Conservation (phyloP, 371 early-diverging fungal species). For the Cokeromyces recurvatus region DNA sequence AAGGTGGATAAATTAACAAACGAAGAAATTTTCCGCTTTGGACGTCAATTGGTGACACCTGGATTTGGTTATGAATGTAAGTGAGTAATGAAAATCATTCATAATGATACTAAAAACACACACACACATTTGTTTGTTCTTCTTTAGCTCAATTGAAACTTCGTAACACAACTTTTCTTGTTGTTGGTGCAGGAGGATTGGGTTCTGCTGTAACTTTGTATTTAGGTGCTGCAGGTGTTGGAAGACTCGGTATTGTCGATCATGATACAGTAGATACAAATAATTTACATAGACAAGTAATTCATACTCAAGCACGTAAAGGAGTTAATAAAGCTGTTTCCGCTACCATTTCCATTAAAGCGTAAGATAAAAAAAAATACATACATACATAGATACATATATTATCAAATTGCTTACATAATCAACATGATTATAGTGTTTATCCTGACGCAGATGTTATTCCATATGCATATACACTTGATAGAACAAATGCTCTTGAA, state of each 20-base stretch:
- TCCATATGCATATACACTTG: conserved; percentile 53
- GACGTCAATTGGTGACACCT: conserved; percentile 91
- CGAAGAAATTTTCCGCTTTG: conserved; percentile 82
- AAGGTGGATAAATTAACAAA: conserved; percentile 35
- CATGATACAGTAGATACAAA: conserved; percentile 92
- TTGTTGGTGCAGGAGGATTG: conserved; percentile 98
- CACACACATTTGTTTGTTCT: not conserved
- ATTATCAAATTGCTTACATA: too few relatives aligned
- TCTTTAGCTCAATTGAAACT: conserved; percentile 77
- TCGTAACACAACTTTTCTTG: conserved; percentile 71
- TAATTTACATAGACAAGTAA: conserved; percentile 97
- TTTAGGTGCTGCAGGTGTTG: conserved; percentile 91
- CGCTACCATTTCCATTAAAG: conserved; percentile 61
- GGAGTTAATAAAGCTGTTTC: conserved; percentile 82
- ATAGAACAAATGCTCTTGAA: conserved; percentile 63
- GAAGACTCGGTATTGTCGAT: conserved; percentile 92
- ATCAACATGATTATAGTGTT: conserved; percentile 35
- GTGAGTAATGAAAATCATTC: not conserved
- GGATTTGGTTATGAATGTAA: conserved; percentile 77
- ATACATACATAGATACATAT: too few relatives aligned
- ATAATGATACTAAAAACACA: too few relatives aligned
- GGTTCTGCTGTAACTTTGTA: conserved; percentile 92
- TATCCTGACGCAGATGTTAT: conserved; percentile 53
- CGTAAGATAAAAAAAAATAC: too few relatives aligned
- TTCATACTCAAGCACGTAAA: conserved; percentile 77